Percentiles rank a stretch among this genome's conserved stretches.
Conservation (phyloP, 352 stramenopile genomes). For the Phytophthora kernoviae region DNA sequence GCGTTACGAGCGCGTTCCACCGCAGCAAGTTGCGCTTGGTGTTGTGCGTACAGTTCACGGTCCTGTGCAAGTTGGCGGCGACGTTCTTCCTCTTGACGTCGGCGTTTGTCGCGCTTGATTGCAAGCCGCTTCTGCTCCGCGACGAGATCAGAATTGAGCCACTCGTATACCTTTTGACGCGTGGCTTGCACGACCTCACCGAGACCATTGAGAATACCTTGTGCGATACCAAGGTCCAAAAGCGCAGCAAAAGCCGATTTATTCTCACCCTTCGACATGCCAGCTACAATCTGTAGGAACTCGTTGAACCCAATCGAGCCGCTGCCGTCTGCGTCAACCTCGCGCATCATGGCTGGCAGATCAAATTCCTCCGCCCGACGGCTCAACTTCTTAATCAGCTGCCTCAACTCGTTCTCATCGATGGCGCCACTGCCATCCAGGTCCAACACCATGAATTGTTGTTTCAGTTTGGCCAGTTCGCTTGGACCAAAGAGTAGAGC, state of each 20-base stretch:
- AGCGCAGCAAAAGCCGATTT: slow-evolving; percentile 55
- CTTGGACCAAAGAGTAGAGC: slow-evolving; percentile 65
- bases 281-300: slow-evolving; percentile 70
- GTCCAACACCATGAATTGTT: slow-evolving; percentile 73
- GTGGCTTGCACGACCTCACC: slow-evolving; percentile 62
- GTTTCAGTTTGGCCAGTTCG: slow-evolving; percentile 70
- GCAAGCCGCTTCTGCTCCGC: slow-evolving; percentile 70
- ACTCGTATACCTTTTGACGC: slow-evolving; percentile 56
- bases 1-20: slow-evolving; percentile 46
- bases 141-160: slow-evolving; percentile 70
- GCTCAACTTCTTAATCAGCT: slow-evolving; percentile 66
- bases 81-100: slow-evolving; percentile 52
- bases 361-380: slow-evolving; percentile 50
- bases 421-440: slow-evolving; percentile 69
- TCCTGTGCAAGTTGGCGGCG: slow-evolving; percentile 52
- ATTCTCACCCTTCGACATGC: slow-evolving; percentile 51
- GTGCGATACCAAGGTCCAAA: slow-evolving; percentile 61
- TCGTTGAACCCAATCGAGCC: slow-evolving; percentile 75
- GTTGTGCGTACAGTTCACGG: slow-evolving; percentile 39
- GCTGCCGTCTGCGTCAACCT: slow-evolving; percentile 72
- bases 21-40: slow-evolving; percentile 49
- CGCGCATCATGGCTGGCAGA: slow-evolving; percentile 57
- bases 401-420: slow-evolving; percentile 67
- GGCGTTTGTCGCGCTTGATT: slow-evolving; percentile 54
- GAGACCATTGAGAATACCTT: slow-evolving; percentile 68